Base-by-base conservation (phyloP, 805 yeast species). In the Candida silvicultrix region DNA sequence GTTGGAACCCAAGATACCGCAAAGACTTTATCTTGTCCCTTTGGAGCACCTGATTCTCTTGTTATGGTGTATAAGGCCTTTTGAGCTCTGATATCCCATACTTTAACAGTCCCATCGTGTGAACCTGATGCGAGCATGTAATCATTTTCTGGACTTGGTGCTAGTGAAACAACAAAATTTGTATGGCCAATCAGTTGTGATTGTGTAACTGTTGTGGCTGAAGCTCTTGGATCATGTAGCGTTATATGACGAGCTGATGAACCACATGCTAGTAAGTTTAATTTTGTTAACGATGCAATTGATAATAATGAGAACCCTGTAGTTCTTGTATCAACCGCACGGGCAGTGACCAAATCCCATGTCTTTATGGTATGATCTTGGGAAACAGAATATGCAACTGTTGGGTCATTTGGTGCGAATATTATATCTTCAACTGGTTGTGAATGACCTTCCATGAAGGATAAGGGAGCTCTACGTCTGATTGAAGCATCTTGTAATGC, bases 191-290 rank as follows among this genome's bases (percentile, higher is more conserved):
- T 71, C 44, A 94, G 74, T 65, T 89, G 95, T 45, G 78, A 81
- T 47, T 82, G 83, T 15, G 81, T 74, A 36, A 83, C 75, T 8
- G 80, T 75, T 6, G 78, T 71, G 2, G 83, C 73, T 1, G 79
- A 65, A 2, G 75, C 74, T 62, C 99, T 78, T 40, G 98, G 97
- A 64, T 94, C 99, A 60, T 89, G 95, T 50, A 94, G 72, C 45
- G 89, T 83, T 52, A 94, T 90, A 66, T 94, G 98, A 66, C 99
- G 84, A n/a, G 97, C 97, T 12, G 96, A 84, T 1, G 97, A 89
- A n/a, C 99, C 99, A 47, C 92, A 80, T 9, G 90, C 96, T 28
- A 94, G 67, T 45, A 94, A 70, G 50, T 86, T 78, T 44, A 83
- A 69, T 43, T 77, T 72, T 7, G 86, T 79, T 50, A 94, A 70